A percentile compares a stretch with the other conserved stretches of the same genome.
Conservation (phyloP, 2,329 filamentous ascomycete genomes). For the Botryotinia convoluta region DNA sequence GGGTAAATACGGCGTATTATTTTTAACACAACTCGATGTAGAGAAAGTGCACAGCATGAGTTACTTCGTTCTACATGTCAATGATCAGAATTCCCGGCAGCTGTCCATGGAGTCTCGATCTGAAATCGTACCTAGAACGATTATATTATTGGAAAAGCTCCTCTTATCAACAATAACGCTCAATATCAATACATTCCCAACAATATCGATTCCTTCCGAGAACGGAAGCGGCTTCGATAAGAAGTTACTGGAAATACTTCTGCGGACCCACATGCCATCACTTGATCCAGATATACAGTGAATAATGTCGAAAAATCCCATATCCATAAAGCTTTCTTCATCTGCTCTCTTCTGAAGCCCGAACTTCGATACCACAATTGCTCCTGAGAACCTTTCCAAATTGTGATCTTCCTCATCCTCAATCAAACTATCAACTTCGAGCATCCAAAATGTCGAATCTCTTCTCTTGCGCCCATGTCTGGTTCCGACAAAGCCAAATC, state of each 20-base stretch:
- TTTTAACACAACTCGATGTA: fast-evolving
- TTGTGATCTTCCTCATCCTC: not conserved
- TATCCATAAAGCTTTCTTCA: not conserved
- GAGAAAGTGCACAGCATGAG: not conserved
- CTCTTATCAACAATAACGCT: not conserved
- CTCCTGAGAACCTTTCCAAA: fast-evolving
- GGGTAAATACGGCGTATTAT: not conserved
- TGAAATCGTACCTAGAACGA: not conserved
- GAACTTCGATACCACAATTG: not conserved
- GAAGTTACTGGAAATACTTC: not conserved
- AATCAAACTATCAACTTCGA: not conserved
- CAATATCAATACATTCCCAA: not conserved
- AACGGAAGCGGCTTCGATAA: not conserved
- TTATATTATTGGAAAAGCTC: fast-evolving
- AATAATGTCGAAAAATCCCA: not conserved
- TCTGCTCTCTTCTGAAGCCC: no score
- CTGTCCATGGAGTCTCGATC: not conserved
- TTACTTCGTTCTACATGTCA: not conserved
- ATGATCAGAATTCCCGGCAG: not conserved
- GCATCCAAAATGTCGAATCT: not conserved
- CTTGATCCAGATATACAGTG: not conserved
- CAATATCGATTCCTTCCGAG: not conserved
- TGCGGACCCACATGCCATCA: not conserved
- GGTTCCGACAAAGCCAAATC: not conserved
- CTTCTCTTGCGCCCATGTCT: not conserved